Evolutionary conservation across 345 rosid species (phyloP).

Genomic region (Eucalyptus grandis): DNA sequence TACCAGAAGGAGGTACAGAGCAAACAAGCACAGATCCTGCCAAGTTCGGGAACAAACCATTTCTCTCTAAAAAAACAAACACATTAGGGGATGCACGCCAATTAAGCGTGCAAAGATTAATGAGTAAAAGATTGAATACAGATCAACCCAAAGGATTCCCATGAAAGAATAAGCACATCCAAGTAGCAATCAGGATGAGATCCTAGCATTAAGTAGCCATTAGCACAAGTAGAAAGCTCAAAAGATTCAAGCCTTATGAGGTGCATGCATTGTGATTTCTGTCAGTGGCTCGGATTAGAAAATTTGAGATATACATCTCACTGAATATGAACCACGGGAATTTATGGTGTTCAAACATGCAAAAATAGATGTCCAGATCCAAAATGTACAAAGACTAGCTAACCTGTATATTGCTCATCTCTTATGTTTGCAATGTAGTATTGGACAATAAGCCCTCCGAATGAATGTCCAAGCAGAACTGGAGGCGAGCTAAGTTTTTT

Average conservation of each 20-base stretch:
- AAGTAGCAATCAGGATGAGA: neutral
- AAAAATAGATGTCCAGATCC: neutral
- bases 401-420: constrained; percentile 23
- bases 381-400: neutral
- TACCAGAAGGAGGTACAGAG: constrained; percentile 94
- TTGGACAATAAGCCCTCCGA: constrained; percentile 86
- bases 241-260: neutral
- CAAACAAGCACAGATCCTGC: constrained; percentile 62
- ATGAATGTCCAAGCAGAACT: constrained; percentile 80
- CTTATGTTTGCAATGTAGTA: constrained; percentile 52
- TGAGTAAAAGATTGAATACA: neutral
- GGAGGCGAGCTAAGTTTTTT: constrained; percentile 44
- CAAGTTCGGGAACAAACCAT: constrained; percentile 42
- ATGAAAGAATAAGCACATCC: neutral
- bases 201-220: neutral
- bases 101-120: neutral
- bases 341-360: neutral
- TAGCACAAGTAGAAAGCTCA: neutral
- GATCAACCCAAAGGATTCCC: neutral
- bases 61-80: constrained; percentile 4
- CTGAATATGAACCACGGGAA: neutral
- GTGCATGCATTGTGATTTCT: neutral
- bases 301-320: neutral
- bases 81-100: neutral
- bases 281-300: neutral